Evolutionary conservation across 2,329 filamentous ascomycete species (phyloP).

Genomic region (Fusarium domesticum): DNA sequence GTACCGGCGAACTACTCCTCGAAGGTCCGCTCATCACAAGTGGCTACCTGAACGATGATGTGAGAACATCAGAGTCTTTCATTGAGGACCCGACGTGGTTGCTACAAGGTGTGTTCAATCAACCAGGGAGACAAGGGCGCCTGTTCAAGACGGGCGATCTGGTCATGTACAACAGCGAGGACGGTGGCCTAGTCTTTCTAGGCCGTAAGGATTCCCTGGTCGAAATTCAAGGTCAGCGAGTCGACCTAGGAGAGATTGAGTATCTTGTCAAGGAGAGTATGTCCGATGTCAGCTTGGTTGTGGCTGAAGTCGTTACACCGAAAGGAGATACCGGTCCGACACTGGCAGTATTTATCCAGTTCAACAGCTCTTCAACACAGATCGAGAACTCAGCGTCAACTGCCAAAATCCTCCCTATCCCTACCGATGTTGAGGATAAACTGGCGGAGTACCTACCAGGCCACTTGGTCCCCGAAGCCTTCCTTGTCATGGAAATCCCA

Average conservation of each 20-base stretch:
- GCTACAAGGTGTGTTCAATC: background rate
- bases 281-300: background rate
- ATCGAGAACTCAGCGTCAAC: background rate
- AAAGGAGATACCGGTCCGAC: background rate
- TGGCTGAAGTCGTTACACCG: conserved; percentile 1
- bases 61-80: conserved; percentile 30
- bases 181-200: conserved; percentile 42
- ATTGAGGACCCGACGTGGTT: conserved; percentile 39
- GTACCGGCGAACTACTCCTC: conserved; percentile 44
- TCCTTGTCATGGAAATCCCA: conserved; percentile 11
- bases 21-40: conserved; percentile 46
- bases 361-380: background rate
- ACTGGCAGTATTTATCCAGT: background rate
- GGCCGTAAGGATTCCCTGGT: conserved; percentile 57
- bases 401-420: background rate
- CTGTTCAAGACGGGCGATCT: conserved; percentile 49
- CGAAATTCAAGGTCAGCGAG: conserved; percentile 54
- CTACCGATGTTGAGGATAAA: background rate
- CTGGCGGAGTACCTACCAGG: conserved; percentile 4
- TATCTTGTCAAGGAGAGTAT: background rate
- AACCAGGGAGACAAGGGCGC: conserved; percentile 6
- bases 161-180: conserved; percentile 36
- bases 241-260: conserved; percentile 43
- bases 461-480: conserved; percentile 15
- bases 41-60: conserved; percentile 45